These are phyloP conservation scores for Berkeleyomyces rouxiae DNA, from an alignment of 2,329 filamentous ascomycete species.

Conservation along the genomic window DNA sequence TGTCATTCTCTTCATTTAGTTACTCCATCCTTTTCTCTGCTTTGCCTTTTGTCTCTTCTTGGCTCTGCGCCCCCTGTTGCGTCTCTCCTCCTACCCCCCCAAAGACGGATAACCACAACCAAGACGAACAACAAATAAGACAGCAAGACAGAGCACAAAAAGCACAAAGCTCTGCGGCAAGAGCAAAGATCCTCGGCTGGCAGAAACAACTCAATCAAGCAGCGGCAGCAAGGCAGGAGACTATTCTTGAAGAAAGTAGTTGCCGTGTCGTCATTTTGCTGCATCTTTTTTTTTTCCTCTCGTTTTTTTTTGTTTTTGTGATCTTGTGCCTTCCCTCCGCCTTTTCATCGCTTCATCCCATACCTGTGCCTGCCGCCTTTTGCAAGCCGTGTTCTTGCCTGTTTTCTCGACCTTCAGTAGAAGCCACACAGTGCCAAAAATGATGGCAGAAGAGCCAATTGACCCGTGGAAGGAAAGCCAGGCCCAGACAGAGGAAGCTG, in stretches of 20 bases:
- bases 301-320: background rate
- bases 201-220: background rate
- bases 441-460: slow-evolving; percentile 12
- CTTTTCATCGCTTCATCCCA: background rate
- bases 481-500: background rate
- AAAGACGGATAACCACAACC: background rate
- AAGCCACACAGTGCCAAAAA: background rate
- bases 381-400: background rate
- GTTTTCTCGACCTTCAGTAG: background rate
- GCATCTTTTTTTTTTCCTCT: background rate
- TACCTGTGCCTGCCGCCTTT: background rate
- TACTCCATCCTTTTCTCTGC: background rate
- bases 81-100: background rate
- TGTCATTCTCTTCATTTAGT: background rate
- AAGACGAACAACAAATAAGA: background rate
- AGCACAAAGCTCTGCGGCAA: background rate
- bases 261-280: background rate
- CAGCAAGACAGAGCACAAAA: background rate
- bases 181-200: background rate
- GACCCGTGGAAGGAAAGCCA: slow-evolving; percentile 10
- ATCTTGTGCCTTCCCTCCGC: background rate
- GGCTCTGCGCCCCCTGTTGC: background rate
- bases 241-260: background rate
- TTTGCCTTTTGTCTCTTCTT: background rate
- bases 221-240: background rate